Conservation (phyloP, 768 basidiomycete genomes). For the Boletus edulis region DNA sequence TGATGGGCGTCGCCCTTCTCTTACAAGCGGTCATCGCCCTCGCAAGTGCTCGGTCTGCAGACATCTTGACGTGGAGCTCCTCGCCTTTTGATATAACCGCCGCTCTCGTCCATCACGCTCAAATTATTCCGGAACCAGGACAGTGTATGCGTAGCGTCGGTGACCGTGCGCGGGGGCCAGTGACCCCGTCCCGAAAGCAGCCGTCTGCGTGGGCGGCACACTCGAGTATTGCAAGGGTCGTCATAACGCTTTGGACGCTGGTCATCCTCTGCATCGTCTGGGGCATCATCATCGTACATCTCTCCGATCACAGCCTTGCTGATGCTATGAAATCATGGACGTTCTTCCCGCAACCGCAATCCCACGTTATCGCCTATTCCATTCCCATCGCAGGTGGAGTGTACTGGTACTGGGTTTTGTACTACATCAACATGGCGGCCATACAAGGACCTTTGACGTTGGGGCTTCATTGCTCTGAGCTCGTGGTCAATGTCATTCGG, state of each 20-base stretch:
- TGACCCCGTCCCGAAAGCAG: slow-evolving; percentile 13
- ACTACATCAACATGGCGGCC: slow-evolving; percentile 23
- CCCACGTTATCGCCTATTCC: slow-evolving; percentile 20
- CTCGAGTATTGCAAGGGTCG: slow-evolving; percentile 20
- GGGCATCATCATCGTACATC: slow-evolving; percentile 15
- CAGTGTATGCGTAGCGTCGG: slow-evolving; percentile 29
- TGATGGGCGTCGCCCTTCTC: slow-evolving; percentile 24
- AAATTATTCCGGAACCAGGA: slow-evolving; percentile 15
- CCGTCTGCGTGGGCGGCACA: slow-evolving; percentile 31
- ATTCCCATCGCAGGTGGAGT: slow-evolving; percentile 19
- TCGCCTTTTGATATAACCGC: slow-evolving; percentile 31
- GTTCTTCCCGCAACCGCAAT: slow-evolving; percentile 23
- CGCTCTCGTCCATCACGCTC: slow-evolving; percentile 27
- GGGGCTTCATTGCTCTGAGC: slow-evolving; percentile 27
- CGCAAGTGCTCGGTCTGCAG: slow-evolving; percentile 16
- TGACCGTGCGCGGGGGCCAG: slow-evolving; percentile 10
- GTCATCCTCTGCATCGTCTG: slow-evolving; percentile 19
- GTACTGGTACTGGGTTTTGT: slow-evolving; percentile 24
- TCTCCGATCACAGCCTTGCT: slow-evolving; percentile 7
- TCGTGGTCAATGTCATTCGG: slow-evolving; percentile 28
- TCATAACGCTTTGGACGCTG: slow-evolving; percentile 23
- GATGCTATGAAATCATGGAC: slow-evolving; percentile 18
- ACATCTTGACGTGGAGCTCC: slow-evolving; percentile 33
- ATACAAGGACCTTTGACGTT: slow-evolving; percentile 31
- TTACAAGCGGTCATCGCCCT: slow-evolving; percentile 26